These are phyloP conservation scores for Posidonia oceanica DNA, from an alignment of 116 monocot species.

Conservation along the genomic window DNA sequence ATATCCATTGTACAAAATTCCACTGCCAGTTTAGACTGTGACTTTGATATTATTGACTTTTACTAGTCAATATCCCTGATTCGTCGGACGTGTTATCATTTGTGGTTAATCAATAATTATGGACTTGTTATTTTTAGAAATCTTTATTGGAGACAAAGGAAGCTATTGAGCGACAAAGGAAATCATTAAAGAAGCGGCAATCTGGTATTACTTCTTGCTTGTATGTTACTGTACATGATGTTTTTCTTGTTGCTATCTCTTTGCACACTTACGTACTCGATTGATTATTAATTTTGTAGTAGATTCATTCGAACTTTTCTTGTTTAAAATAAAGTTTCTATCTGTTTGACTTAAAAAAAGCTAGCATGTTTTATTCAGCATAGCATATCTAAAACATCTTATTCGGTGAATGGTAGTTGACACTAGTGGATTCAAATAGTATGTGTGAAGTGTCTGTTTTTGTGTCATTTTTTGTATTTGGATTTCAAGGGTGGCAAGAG, in stretches of 20 bases:
- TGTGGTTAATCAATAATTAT: background rate
- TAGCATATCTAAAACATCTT: too few species aligned
- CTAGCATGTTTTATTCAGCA: too few species aligned
- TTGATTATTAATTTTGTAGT: background rate
- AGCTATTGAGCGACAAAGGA: conserved; percentile 75
- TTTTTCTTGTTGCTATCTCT: background rate
- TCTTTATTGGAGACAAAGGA: conserved; percentile 82
- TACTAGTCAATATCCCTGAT: too few species aligned
- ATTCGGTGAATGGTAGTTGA: too few species aligned
- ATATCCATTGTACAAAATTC: too few species aligned
- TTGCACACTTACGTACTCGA: background rate
- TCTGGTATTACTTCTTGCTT: conserved; percentile 41
- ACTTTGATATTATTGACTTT: too few species aligned
- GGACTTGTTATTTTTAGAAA: conserved; percentile 31
- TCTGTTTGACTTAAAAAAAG: too few species aligned
- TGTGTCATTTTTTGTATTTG: background rate
- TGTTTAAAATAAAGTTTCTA: too few species aligned
- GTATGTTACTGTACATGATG: background rate
- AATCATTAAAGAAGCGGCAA: conserved; percentile 79
- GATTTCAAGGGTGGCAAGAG: background rate
- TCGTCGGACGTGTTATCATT: background rate
- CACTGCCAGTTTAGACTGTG: too few species aligned
- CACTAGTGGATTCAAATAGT: background rate
- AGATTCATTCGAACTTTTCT: too few species aligned
- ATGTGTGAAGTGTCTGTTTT: background rate